Conservation (phyloP, 345 rosid species). For the Erysimum cheiranthoides region DNA sequence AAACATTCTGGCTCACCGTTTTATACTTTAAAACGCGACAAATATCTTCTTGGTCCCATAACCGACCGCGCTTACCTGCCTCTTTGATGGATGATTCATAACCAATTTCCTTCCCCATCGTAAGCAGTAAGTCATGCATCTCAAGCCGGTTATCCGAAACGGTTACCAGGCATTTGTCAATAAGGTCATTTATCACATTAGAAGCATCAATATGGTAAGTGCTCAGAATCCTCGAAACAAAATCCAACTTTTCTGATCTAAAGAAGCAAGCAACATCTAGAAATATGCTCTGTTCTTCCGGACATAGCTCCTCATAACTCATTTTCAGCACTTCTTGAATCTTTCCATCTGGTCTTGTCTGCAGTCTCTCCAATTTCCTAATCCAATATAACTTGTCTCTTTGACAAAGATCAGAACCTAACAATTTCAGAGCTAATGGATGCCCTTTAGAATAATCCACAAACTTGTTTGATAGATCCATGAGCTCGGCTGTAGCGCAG, state of each 20-base stretch:
- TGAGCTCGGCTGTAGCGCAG: constrained; percentile 8
- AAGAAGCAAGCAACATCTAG: constrained; percentile 54
- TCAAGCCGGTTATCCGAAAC: constrained; percentile 14
- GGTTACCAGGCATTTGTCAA: constrained; percentile 45
- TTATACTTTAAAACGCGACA: constrained; percentile 35
- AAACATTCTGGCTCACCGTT: constrained; percentile 30
- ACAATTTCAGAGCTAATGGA: constrained; percentile 50
- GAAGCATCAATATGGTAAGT: constrained; percentile 28
- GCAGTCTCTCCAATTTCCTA: constrained; percentile 29
- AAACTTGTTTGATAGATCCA: constrained; percentile 40
- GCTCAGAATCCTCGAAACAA: constrained; percentile 30
- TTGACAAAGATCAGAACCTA: constrained; percentile 42
- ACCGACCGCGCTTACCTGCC: constrained; percentile 36
- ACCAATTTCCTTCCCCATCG: constrained; percentile 44
- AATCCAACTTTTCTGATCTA: constrained; percentile 12
- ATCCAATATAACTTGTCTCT: constrained; percentile 36
- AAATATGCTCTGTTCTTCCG: constrained; percentile 42
- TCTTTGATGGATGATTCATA: constrained; percentile 38
- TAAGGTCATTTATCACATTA: constrained; percentile 33
- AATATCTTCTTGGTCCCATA: constrained; percentile 46
- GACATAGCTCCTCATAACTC: constrained; percentile 48
- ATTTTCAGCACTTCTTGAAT: constrained; percentile 39
- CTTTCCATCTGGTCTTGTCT: constrained; percentile 33
- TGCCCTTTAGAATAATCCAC: constrained; percentile 45
- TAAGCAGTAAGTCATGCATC: constrained; percentile 51